A percentile compares a stretch with the other conserved stretches of the same genome.
Conservation (phyloP, 1,284 basidiomycete genomes). For the Boletus mariae region DNA sequence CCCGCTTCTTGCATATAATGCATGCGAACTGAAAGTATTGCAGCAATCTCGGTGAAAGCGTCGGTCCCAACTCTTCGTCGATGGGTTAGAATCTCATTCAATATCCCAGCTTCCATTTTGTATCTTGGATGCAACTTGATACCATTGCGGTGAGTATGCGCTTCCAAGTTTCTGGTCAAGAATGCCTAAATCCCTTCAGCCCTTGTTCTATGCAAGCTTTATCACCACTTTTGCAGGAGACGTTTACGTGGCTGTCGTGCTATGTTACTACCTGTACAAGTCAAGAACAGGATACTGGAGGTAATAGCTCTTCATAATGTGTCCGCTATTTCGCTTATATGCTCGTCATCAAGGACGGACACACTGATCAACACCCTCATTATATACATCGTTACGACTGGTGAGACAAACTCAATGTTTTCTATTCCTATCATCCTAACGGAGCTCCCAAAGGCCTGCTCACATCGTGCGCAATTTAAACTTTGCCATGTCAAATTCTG, state of each 20-base stretch:
- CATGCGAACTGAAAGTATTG: not conserved
- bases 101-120: not conserved
- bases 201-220: not conserved
- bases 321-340: not conserved
- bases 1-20: not conserved
- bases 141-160: not conserved
- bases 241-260: not conserved
- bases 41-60: not conserved
- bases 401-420: not conserved
- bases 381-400: not conserved
- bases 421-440: not conserved
- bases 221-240: not conserved
- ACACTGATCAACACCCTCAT: not conserved
- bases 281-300: not conserved
- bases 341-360: not conserved
- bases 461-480: constrained; percentile 8
- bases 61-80: not conserved
- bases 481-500: not conserved
- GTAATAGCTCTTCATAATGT: not conserved
- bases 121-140: not conserved
- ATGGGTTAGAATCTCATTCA: not conserved
- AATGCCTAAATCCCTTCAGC: not conserved
- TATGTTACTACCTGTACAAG: not conserved
- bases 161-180: not conserved
- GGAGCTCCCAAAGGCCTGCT: constrained; percentile 8